Evolutionary conservation across 345 rosid genomes (phyloP), one percentile per base, ranked within the genome.

Genomic region (Eucalyptus guilfoylei): DNA sequence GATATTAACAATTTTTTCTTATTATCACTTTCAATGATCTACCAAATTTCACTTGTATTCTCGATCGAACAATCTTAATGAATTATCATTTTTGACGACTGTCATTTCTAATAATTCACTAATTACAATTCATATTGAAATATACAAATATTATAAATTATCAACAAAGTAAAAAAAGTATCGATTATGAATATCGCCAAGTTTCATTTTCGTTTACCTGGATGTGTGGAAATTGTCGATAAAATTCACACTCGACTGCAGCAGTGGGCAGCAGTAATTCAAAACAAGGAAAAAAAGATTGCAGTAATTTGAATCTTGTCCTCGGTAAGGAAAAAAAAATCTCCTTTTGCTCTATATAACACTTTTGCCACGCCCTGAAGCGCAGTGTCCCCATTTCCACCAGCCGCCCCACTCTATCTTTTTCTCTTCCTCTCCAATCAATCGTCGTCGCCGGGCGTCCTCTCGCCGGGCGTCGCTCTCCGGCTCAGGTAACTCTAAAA

Each of bases 21-120:
- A 37, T 37, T 37, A 37, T 37, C 4, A 37, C 4, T 37, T 21
- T 21, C 2, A 21, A 8, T 3, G 0, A 52, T 21, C 0, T 19
- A 52, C 3, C 4, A 1, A 52, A 8, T 8, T 4, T 0, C 11
- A 52, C 26, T 52, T 0, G 24, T 50, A 17, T 7, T 17, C 4
- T 50, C 0, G 17, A 50, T 50, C 2, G 4, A 50, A 1, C 4
- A 16, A 50, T 50, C 54, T 2, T 1, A 50, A 50, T 16, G 4
- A 7, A 50, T 50, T 3, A 50, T 50, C 23, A 50, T 17, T 0
- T 50, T 49, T 16, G 0, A 17, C 2, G 9, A 3, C 0, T 0
- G 2, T 17, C 4, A 17, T 17, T 17, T 50, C 0, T 50, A 3
- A 50, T 50, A 7, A 17, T 50, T 17, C 0, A 50, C 17, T 50